Base-by-base conservation (phyloP, 2,329 filamentous ascomycete species). In the Fusarium sp. region DNA sequence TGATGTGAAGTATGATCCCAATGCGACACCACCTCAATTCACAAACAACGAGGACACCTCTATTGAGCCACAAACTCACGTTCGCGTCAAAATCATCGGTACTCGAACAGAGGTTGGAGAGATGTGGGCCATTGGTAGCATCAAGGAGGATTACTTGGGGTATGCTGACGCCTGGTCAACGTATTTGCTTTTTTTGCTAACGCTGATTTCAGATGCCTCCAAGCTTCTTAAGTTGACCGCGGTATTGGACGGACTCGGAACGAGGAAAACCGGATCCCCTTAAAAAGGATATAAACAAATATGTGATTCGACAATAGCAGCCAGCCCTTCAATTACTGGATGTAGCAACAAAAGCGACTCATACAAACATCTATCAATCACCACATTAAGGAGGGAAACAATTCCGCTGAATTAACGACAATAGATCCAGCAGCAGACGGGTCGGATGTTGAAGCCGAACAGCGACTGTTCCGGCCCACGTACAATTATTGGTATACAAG, bases 111-210 rank as follows among this genome's bases (percentile, higher is more conserved):
- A 98, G 81, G 94, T 98, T 56, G 94, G 94, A 70, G 92, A 94
- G 80, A 97, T 99, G 89, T 98, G 93, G 88, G 96, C 95, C 41
- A 97, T 99, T 81, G 96, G 95, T 68, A 98, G 94, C 75, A 98
- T 99, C 85, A 97, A 97, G 84, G 95, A 92, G 79, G 90, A 92
- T 79, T 92, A 91, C 78, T 86, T 92, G 44, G 90, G 90, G 90
- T 92, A 86, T 49, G 79, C 56, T 50, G 14, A 59, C 11, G 39
- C 27, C 58, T 25, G 29, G 20, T n/a, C 27, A 36, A 47, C n/a
- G 31, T 29, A 18, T 33, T 45, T 54, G 25, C 45, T 29, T 27
- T 27, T 44, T 13, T 59, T 68, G 57, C 70, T 77, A 60, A 77
- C 57, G 10, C 39, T 36, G 5, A 45, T 50, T 29, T 39, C 50